Conservation (phyloP, 2,329 filamentous ascomycete genomes). For the Rutstroemia sp. region DNA sequence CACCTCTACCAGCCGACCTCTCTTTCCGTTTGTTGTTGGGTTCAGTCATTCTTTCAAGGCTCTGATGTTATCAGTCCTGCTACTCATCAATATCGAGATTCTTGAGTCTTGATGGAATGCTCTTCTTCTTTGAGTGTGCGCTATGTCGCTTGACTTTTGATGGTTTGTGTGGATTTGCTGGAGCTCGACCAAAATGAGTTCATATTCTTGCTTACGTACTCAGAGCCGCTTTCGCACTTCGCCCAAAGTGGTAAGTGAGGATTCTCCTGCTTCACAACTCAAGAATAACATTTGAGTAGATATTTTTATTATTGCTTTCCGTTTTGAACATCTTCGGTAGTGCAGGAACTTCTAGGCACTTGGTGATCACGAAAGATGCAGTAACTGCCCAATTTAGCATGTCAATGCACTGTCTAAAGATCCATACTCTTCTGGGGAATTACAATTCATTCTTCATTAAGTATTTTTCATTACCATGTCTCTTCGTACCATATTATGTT, state of each 20-base stretch:
- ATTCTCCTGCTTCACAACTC: background rate
- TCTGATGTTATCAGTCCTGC: background rate
- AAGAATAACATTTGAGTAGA: too few relatives aligned
- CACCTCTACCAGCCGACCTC: slow-evolving; percentile 2
- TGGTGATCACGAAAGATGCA: too few relatives aligned
- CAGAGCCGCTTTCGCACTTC: background rate
- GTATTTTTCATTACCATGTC: background rate
- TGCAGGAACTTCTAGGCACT: too few relatives aligned
- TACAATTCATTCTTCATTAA: background rate
- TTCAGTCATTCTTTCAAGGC: background rate
- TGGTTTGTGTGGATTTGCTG: too few relatives aligned
- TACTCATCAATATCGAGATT: background rate
- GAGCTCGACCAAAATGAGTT: background rate
- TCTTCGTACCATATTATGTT: background rate
- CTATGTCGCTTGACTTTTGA: too few relatives aligned
- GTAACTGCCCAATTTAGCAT: too few relatives aligned
- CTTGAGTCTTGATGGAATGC: background rate
- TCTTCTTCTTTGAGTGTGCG: too few relatives aligned
- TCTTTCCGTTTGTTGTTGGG: slow-evolving; percentile 13
- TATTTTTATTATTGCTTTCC: too few relatives aligned
- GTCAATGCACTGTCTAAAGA: too few relatives aligned
- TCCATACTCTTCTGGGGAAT: background rate
- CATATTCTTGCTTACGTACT: background rate
- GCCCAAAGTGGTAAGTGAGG: background rate
- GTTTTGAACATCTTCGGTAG: too few relatives aligned